Percentiles rank a stretch among this genome's conserved stretches.
These are phyloP conservation scores for Bruguiera hainesii DNA, from an alignment of 441 rosid genomes.

Conservation along the genomic window DNA sequence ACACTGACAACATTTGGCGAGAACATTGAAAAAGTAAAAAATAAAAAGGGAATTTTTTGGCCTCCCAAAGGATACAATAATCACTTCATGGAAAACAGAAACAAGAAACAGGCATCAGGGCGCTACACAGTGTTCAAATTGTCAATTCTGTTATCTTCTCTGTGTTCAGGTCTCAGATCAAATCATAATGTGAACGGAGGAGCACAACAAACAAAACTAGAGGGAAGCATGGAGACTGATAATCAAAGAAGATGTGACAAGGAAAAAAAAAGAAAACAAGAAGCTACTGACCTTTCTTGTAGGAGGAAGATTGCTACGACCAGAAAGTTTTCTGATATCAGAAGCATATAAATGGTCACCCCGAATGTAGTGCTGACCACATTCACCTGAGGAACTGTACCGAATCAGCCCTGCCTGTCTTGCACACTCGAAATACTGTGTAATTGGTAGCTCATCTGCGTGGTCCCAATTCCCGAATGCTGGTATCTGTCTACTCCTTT, in stretches of 20 bases:
- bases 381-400: conserved; percentile 54
- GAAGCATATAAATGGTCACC: conserved; percentile 66
- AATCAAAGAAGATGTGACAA: not conserved
- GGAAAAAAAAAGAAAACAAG: not conserved
- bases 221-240: not conserved
- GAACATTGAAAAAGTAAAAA: too few species aligned
- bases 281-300: conserved; percentile 44
- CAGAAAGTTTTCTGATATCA: conserved; percentile 64
- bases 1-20: too few species aligned
- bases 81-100: too few species aligned
- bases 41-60: too few species aligned
- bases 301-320: conserved; percentile 30
- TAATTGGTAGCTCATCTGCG: conserved; percentile 71
- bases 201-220: too few species aligned
- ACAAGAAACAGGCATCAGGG: too few species aligned
- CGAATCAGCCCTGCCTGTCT: conserved; percentile 58
- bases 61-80: too few species aligned
- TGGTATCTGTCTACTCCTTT: conserved; percentile 54
- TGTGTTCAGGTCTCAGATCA: too few species aligned
- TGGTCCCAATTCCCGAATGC: conserved; percentile 95
- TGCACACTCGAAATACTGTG: conserved; percentile 87
- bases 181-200: too few species aligned
- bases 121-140: not conserved
- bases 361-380: conserved; percentile 50
- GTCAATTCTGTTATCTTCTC: not conserved